A percentile compares a stretch with the other conserved stretches of the same genome.
Conservation (phyloP, 1,139 yeast genomes). For the Yamadazyma trypodendri region DNA sequence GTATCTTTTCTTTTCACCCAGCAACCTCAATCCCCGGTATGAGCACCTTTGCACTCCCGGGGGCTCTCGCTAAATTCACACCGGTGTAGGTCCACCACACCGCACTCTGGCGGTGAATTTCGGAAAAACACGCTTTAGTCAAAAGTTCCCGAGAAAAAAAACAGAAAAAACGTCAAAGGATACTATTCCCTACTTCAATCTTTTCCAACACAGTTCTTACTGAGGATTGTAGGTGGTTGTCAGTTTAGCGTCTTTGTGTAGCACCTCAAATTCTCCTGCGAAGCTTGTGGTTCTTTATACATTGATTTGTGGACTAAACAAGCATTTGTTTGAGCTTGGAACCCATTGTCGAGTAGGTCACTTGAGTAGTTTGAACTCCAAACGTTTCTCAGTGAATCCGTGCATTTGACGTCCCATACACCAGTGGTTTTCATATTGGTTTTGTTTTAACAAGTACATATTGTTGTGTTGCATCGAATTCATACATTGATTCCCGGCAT, state of each 20-base stretch:
- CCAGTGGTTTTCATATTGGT: background rate
- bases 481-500: background rate
- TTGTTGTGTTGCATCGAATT: background rate
- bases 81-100: background rate
- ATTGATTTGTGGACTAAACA: background rate
- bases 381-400: too few species aligned
- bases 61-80: background rate
- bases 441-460: too few species aligned
- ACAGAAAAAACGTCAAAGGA: slow-evolving; percentile 1
- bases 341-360: background rate
- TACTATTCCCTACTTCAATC: background rate
- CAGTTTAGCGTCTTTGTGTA: too few species aligned
- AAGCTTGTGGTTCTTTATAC: too few species aligned
- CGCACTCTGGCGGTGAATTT: background rate
- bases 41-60: too few species aligned
- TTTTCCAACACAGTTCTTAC: background rate
- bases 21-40: too few species aligned
- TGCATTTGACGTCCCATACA: background rate
- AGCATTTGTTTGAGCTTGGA: background rate
- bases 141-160: background rate
- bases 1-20: too few species aligned
- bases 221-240: background rate
- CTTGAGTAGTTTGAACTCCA: background rate
- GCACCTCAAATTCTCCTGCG: too few species aligned
- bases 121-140: background rate